Conservation (phyloP, 176 grass and related monocot genomes). For the Themeda triandra region DNA sequence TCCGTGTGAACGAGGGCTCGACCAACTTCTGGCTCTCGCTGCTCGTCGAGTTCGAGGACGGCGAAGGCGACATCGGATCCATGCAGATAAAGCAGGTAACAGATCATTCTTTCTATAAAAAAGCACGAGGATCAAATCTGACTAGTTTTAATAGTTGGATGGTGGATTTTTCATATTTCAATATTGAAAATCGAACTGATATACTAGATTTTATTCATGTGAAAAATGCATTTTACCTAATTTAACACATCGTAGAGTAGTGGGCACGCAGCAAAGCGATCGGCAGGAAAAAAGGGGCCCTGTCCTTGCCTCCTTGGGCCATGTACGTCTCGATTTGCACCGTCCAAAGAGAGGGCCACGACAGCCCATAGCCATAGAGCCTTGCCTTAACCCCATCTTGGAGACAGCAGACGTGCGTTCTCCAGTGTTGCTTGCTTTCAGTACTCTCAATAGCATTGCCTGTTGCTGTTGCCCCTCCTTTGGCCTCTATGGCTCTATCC, state of each 20-base stretch:
- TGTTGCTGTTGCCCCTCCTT: neutral
- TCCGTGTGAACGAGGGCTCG: slow-evolving; percentile 91
- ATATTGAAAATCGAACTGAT: no score
- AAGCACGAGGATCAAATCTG: no score
- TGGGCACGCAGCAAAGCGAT: neutral
- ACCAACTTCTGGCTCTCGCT: slow-evolving; percentile 92
- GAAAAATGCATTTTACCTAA: no score
- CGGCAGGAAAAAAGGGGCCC: neutral
- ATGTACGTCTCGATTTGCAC: neutral
- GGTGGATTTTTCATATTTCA: no score
- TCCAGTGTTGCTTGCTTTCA: slow-evolving; percentile 14
- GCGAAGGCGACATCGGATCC: slow-evolving; percentile 89
- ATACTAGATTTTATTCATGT: no score
- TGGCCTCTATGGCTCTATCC: neutral
- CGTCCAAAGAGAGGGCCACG: neutral
- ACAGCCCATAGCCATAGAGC: neutral
- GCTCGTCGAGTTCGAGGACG: slow-evolving; percentile 93
- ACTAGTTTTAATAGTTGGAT: no score
- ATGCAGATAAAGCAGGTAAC: slow-evolving; percentile 94
- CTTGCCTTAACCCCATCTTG: slow-evolving; percentile 8
- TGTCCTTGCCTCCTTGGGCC: neutral
- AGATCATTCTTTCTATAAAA: neutral
- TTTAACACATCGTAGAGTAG: neutral
- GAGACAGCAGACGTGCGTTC: slow-evolving; percentile 17
- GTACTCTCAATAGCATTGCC: neutral